Percentiles rank a stretch among this genome's conserved stretches.
phyloP scores from a whole-genome alignment of 208 protist genomes.

The Angomonas deanei region DNA sequence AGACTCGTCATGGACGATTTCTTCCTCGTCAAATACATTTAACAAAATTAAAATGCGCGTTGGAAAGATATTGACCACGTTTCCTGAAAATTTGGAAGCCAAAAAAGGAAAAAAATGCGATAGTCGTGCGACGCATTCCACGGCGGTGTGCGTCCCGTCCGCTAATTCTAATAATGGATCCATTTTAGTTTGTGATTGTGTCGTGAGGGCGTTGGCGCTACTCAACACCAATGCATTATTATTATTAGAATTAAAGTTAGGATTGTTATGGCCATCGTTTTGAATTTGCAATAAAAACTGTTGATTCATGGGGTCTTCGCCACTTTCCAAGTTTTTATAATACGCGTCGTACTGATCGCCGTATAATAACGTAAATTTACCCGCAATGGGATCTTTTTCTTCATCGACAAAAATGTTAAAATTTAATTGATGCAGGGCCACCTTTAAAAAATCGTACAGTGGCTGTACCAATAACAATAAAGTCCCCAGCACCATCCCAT shows the following conservation, averaged over 20 bases:
- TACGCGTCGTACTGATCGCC: neutral
- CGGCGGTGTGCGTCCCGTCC: neutral
- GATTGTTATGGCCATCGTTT: too few relatives aligned
- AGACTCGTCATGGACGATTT: conserved; percentile 60
- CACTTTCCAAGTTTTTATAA: neutral
- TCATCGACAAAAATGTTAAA: neutral
- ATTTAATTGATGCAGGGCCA: neutral
- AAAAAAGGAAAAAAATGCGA: conserved; percentile 60
- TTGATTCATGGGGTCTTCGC: neutral
- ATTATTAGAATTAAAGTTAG: too few relatives aligned
- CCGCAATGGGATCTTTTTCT: neutral
- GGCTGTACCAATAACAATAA: neutral
- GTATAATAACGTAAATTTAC: neutral
- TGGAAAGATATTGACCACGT: conserved; percentile 62
- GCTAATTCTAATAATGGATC: neutral
- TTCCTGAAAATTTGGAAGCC: conserved; percentile 55
- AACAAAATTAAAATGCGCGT: conserved; percentile 78
- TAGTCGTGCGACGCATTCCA: conserved; percentile 16
- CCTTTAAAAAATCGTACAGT: neutral
- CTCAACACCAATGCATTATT: neutral
- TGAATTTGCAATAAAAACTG: neutral
- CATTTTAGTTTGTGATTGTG: neutral
- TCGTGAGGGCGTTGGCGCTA: neutral
- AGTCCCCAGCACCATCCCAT: neutral
- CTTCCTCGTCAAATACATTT: conserved; percentile 87